Evolutionary conservation across 805 yeast genomes (phyloP).

Genomic region (Kodamaea restingae): DNA sequence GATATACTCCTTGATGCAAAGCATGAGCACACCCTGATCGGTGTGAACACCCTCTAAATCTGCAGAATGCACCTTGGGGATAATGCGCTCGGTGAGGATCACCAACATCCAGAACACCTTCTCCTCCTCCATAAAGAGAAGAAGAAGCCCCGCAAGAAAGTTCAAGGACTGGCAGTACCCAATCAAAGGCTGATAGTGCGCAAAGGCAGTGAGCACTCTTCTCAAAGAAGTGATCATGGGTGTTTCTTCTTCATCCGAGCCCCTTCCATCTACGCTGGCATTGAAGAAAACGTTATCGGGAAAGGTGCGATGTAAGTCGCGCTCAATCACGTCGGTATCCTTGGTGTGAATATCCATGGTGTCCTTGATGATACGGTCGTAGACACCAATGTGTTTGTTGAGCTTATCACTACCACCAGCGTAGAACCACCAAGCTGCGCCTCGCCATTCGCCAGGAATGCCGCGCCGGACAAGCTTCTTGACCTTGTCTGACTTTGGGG

Average conservation of each 20-base stretch:
- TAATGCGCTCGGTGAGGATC: conserved; percentile 74
- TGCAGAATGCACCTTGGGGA: conserved; percentile 89
- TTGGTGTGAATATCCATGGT: conserved; percentile 53
- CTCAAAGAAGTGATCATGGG: conserved; percentile 67
- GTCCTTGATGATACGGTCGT: conserved; percentile 61
- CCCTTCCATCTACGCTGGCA: conserved; percentile 20
- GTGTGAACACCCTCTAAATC: conserved; percentile 91
- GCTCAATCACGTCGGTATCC: conserved; percentile 89
- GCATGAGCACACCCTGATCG: conserved; percentile 90
- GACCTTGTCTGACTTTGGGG: conserved; percentile 72
- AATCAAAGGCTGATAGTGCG: conserved; percentile 79
- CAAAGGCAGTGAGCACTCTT: conserved; percentile 77
- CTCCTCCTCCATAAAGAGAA: conserved; percentile 87
- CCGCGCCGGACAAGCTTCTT: conserved; percentile 85
- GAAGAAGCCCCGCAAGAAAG: conserved; percentile 81
- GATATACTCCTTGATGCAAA: conserved; percentile 76
- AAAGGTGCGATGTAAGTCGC: conserved; percentile 90
- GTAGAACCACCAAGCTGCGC: conserved; percentile 94
- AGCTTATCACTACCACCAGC: conserved; percentile 79
- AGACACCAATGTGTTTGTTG: conserved; percentile 67
- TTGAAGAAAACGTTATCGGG: conserved; percentile 89
- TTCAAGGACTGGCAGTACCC: conserved; percentile 97
- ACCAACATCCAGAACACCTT: conserved; percentile 94
- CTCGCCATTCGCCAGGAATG: conserved; percentile 96
- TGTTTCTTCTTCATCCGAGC: conserved; percentile 41